These are phyloP conservation scores for Fomes fomentarius DNA, from an alignment of 1,284 basidiomycete species.

Conservation along the genomic window DNA sequence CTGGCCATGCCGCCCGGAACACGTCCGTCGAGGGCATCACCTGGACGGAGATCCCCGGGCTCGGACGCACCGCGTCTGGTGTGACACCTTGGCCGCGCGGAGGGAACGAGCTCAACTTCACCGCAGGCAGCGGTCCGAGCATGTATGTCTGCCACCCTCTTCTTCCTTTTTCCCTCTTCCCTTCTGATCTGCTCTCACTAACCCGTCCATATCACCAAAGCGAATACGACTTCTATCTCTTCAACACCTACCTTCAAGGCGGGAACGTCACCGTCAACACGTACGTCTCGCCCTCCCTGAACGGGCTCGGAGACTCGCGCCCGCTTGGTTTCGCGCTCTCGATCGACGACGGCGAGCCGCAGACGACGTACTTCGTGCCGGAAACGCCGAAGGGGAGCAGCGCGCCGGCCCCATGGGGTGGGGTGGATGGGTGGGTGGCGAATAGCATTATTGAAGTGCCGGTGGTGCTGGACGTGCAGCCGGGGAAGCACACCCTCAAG, in stretches of 20 bases:
- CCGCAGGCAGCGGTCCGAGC: slow-evolving; percentile 60
- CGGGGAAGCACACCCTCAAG: slow-evolving; percentile 63
- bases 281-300: slow-evolving; percentile 62
- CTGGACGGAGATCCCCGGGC: slow-evolving; percentile 62
- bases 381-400: slow-evolving; percentile 45
- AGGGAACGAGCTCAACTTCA: slow-evolving; percentile 56
- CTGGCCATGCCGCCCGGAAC: slow-evolving; percentile 57
- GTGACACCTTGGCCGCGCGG: slow-evolving; percentile 66
- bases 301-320: slow-evolving; percentile 54
- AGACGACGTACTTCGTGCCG: slow-evolving; percentile 56
- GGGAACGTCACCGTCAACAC: slow-evolving; percentile 50
- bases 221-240: slow-evolving; percentile 67
- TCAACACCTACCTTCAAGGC: slow-evolving; percentile 47
- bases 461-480: slow-evolving; percentile 39
- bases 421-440: slow-evolving; percentile 55
- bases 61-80: slow-evolving; percentile 61
- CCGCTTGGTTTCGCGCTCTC: slow-evolving; percentile 61
- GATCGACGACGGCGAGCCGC: slow-evolving; percentile 48
- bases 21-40: slow-evolving; percentile 52
- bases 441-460: slow-evolving; percentile 45
- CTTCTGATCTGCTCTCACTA: not conserved
- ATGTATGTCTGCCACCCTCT: slow-evolving; percentile 56
- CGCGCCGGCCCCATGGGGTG: slow-evolving; percentile 53
- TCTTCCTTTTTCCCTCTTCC: not conserved
- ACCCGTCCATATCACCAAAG: not conserved